Evolutionary conservation across 225 moss, liverwort and hornwort species (phyloP), one percentile per base, ranked within the genome.

Genomic region (Marchantia polymorpha): DNA sequence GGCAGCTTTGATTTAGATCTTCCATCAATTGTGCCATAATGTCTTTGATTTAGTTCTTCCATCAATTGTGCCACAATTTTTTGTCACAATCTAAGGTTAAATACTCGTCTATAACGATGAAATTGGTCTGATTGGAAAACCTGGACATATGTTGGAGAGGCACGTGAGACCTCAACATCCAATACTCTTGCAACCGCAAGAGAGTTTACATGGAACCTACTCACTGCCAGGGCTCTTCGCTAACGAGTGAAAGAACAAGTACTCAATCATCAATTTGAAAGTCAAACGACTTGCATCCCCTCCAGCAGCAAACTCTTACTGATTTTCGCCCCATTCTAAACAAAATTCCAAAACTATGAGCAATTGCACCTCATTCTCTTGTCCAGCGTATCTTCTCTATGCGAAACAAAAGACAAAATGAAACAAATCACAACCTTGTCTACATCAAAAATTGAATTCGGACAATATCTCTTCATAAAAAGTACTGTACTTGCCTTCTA

Each of bases 321-420:
- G 68, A 69, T 26, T 29, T 78, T 69, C 78, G 78, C 25, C 78
- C 26, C 52, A 15, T 78, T 47, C 63, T 63, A 77, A 48, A 77
- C 49, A 12, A 61, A 48, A 77, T n/a, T 26, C n/a, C 61, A 23
- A 64, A 51, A 50, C n/a, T n/a, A n/a, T n/a, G n/a, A n/a, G n/a
- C n/a, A n/a, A n/a, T n/a, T n/a, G n/a, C n/a, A n/a, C n/a, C 63
- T 64, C 49, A 49, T 47, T 30, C 64, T 77, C 50, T 29, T 58
- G 15, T 23, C 12, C 50, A 12, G 78, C 3, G 6, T 15, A n/a
- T 25, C 52, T 78, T 69, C 29, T 69, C 67, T 16, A 6, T 27
- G 27, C 39, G 59, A 63, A 78, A n/a, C n/a, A n/a, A n/a, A n/a
- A n/a, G n/a, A n/a, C n/a, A 30, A 68, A 68, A 17, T 16, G 69